Conservation (phyloP, 2,329 filamentous ascomycete genomes). For the Xylariaceae sp. region DNA sequence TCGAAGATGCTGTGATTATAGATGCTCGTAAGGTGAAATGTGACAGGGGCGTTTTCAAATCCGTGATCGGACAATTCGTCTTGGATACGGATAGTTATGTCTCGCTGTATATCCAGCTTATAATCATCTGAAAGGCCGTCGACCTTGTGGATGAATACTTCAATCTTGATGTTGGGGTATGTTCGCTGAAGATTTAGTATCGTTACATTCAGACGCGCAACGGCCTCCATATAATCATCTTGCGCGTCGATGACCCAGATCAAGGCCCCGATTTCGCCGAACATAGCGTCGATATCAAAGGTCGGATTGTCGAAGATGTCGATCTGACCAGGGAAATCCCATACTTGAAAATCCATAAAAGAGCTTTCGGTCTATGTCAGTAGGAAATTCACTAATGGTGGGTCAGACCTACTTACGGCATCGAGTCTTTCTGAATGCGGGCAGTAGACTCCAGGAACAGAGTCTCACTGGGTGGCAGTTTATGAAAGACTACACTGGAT, state of each 20-base stretch:
- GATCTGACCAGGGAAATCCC: constrained; percentile 94
- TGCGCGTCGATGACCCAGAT: constrained; percentile 99
- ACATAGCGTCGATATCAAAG: constrained; percentile 90
- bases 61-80: constrained; percentile 92
- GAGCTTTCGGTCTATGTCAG: constrained; percentile 54
- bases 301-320: constrained; percentile 82
- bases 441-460: constrained; percentile 94
- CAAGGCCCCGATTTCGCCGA: constrained; percentile 86
- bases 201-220: constrained; percentile 79
- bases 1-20: constrained; percentile 99
- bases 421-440: constrained; percentile 87
- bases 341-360: constrained; percentile 98
- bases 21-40: constrained; percentile 94
- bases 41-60: constrained; percentile 88
- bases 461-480: constrained; percentile 92
- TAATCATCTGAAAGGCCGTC: constrained; percentile 97
- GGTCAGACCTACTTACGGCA: constrained; percentile 64
- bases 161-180: constrained; percentile 92
- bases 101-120: constrained; percentile 90
- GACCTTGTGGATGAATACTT: constrained; percentile 98
- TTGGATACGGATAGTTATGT: constrained; percentile 93
- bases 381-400: not conserved
- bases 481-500: constrained; percentile 98
- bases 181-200: constrained; percentile 84
- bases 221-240: constrained; percentile 93